A percentile compares a stretch with the other conserved stretches of the same genome.
These are phyloP conservation scores for Zea mays DNA, from an alignment of 176 grass and related monocot species.

Conservation along the genomic window DNA sequence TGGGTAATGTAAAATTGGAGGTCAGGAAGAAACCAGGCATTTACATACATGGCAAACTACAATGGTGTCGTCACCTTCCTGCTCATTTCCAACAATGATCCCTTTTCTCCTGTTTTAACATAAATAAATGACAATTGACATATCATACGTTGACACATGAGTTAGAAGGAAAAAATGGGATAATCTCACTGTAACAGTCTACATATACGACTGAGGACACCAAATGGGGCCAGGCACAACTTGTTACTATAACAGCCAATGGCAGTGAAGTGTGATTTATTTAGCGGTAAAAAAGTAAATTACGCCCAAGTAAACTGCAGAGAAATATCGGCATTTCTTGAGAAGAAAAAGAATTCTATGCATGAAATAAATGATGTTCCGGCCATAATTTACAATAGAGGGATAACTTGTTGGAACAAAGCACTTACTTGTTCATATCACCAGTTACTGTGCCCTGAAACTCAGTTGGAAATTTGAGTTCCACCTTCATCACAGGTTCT, in stretches of 20 bases:
- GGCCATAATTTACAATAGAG: constrained; percentile 27
- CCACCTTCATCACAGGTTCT: constrained; percentile 98
- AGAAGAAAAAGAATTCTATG: constrained; percentile 11
- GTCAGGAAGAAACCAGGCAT: constrained; percentile 14
- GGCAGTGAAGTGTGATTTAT: constrained; percentile 10
- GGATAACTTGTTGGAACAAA: constrained; percentile 9
- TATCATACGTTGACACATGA: not conserved
- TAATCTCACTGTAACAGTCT: not conserved
- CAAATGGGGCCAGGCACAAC: not conserved
- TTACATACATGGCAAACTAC: constrained; percentile 83
- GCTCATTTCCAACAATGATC: constrained; percentile 93
- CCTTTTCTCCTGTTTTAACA: constrained; percentile 86
- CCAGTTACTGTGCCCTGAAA: constrained; percentile 97
- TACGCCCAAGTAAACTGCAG: not conserved
- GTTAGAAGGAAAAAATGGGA: not conserved
- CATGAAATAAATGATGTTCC: constrained; percentile 8
- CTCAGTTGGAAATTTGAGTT: constrained; percentile 89
- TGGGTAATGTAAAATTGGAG: not conserved
- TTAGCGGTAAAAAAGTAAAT: constrained; percentile 20
- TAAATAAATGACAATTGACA: constrained; percentile 30
- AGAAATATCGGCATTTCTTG: constrained; percentile 6
- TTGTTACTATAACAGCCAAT: constrained; percentile 9
- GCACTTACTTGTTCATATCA: constrained; percentile 96
- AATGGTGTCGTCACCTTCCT: constrained; percentile 89
- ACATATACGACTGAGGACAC: not conserved